Base-by-base conservation (phyloP, 2,329 filamentous ascomycete species). In the Anisogramma anomala region DNA sequence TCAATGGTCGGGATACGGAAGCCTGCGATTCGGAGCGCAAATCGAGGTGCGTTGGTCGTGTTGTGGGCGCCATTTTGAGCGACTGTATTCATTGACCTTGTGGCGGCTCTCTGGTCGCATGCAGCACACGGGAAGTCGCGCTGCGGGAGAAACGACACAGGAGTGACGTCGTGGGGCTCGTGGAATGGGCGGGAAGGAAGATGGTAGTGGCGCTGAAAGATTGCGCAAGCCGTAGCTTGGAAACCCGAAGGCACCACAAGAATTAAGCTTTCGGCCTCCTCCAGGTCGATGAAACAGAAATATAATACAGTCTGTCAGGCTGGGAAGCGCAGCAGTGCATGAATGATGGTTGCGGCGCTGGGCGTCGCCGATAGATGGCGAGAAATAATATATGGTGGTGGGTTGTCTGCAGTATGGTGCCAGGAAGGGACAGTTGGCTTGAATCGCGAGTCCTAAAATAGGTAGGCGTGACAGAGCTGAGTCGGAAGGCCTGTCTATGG, bases 31-130 rank as follows among this genome's bases (percentile, higher is more conserved):
- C 64, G 41, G 74, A 69, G 56, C 76, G 71, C 51, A 76, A 58
- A 53, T 82, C 76, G 55, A 79, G 66, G 48, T 73, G 64, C 44
- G 67, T 67, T 27, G 77, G 77, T 50, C 75, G 69, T 19, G 41
- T 41, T 52, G 65, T 62, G 15, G 49, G 40, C 41, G 68, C 60
- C 74, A 79, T 79, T 42, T 41, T 60, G 52, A 49, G 33, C 32
- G 36, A 42, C 35, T 47, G 26, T 33, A 36, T 23, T 42, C 45
- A 47, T 47, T 27, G 43, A 43, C 33, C 32, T 18, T 40, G 15
- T 31, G 22, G 10, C 30, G 32, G n/a, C n/a, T 33, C 18, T 3
- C 27, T 7, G 22, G 26, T 35, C 11, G 15, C 22, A 22, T 23
- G 26, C 15, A 33, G 17, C 26, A 40, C 39, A 18, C 33, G 28